Percentiles rank a stretch among this genome's conserved stretches.
Conservation (phyloP, 2,329 filamentous ascomycete species). For the Fusarium sp. region DNA sequence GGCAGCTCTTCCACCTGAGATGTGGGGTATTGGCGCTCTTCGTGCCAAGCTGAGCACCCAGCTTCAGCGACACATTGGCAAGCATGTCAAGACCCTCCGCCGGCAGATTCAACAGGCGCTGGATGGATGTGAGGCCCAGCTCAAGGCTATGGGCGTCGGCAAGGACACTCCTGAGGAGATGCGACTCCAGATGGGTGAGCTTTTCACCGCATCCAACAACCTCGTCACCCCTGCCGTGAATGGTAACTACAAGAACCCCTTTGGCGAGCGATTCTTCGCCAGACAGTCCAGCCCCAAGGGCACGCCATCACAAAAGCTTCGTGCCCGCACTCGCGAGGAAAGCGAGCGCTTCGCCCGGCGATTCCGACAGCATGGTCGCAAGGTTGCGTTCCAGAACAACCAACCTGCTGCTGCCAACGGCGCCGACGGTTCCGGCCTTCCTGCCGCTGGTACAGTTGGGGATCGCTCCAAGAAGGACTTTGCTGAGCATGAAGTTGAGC, state of each 20-base stretch:
- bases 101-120: conserved; percentile 64
- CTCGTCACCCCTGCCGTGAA: conserved; percentile 66
- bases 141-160: conserved; percentile 62
- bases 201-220: conserved; percentile 65
- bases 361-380: conserved; percentile 63
- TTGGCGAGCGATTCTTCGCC: conserved; percentile 64
- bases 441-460: conserved; percentile 47
- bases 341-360: conserved; percentile 62
- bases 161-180: conserved; percentile 66
- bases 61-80: conserved; percentile 64
- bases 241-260: conserved; percentile 67
- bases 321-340: conserved; percentile 63
- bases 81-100: conserved; percentile 62
- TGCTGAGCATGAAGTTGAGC: conserved; percentile 61
- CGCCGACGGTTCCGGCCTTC: conserved; percentile 37
- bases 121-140: conserved; percentile 61
- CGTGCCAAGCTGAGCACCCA: conserved; percentile 63
- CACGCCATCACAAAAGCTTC: conserved; percentile 63
- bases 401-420: conserved; percentile 36
- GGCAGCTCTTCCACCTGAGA: conserved; percentile 59
- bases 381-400: conserved; percentile 56
- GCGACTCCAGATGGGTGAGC: conserved; percentile 64
- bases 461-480: conserved; percentile 61
- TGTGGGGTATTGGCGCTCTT: conserved; percentile 60
- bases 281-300: conserved; percentile 62